Base-by-base conservation (phyloP, 345 rosid species). In the Erodium maritimum region DNA sequence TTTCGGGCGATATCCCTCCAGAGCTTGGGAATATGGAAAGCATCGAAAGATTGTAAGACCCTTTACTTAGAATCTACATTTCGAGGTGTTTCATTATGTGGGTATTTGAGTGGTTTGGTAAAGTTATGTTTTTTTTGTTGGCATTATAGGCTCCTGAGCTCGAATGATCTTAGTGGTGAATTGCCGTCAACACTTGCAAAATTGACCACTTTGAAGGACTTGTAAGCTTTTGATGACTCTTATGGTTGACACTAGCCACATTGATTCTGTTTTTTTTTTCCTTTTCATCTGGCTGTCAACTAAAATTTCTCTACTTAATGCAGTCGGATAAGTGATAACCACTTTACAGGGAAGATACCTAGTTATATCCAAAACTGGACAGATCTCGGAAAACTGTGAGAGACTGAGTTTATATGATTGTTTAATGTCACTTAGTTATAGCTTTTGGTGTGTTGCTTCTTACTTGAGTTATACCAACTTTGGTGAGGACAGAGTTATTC, bases 141-240 rank as follows among this genome's bases (percentile, higher is more conserved):
- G 13, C 67, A 16, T 23, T 34, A 17, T 50, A 69, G 73, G 65
- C 19, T 14, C 14, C 17, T 73, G 0, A 37, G 63, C n/a, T 69
- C 77, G 16, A 69, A 73, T 60, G 20, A 65, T 55, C 66, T 73
- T 50, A 65, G 65, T 0, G 71, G 66, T 4, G 50, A 52, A 46
- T 34, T 73, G 16, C 76, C 76, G 0, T 0, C 24, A 2, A 46
- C 55, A 29, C 64, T 72, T 50, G 76, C 52, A 17, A 33, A 64
- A 0, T 50, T 72, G 50, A 56, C 54, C 8, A 0, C 60, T 17
- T 55, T 66, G 9, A 13, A 8, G 20, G 45, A 60, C 4, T 1
- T 46, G 64, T 66, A 6, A 66, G 69, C 25, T 37, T 23, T 14
- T 42, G 14, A 11, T 42, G 48, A 42, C 17, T 42, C 17, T 42